A percentile compares a stretch with the other conserved stretches of the same genome.
These are phyloP conservation scores for Anisodus acutangulus DNA, from an alignment of 257 asterid genomes.

Conservation along the genomic window DNA sequence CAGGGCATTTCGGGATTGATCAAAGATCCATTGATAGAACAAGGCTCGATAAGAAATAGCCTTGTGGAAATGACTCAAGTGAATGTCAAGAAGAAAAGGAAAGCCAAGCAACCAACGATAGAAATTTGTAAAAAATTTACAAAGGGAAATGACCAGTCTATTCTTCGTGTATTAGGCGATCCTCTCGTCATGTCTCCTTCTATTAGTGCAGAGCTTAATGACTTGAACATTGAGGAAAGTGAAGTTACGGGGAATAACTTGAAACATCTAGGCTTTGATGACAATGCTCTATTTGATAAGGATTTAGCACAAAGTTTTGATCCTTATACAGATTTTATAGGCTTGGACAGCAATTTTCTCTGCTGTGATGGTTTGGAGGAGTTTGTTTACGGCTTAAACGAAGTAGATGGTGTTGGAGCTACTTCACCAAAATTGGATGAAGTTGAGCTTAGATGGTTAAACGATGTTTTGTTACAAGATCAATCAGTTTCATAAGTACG, in stretches of 20 bases:
- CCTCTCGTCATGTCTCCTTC: conserved; percentile 29
- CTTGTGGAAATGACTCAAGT: neutral
- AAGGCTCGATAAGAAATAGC: neutral
- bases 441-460: conserved; percentile 35
- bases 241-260: conserved; percentile 32
- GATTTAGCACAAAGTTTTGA: neutral
- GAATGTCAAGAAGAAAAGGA: neutral
- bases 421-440: neutral
- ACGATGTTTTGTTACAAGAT: neutral
- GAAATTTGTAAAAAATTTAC: neutral
- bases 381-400: neutral
- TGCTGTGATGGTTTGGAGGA: conserved; percentile 1
- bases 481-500: neutral
- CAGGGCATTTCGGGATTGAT: conserved; percentile 14
- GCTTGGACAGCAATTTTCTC: conserved; percentile 11
- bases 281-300: conserved; percentile 19
- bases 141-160: neutral
- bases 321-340: conserved; percentile 12
- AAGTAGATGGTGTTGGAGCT: neutral
- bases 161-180: neutral
- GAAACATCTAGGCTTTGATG: conserved; percentile 36
- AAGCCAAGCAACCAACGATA: conserved; percentile 20
- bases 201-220: conserved; percentile 10
- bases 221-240: conserved; percentile 32
- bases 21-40: conserved; percentile 4